Evolutionary conservation across 2,329 filamentous ascomycete genomes (phyloP), one percentile per base, ranked within the genome.

Genomic region (Pseudogymnoascus verrucosus): DNA sequence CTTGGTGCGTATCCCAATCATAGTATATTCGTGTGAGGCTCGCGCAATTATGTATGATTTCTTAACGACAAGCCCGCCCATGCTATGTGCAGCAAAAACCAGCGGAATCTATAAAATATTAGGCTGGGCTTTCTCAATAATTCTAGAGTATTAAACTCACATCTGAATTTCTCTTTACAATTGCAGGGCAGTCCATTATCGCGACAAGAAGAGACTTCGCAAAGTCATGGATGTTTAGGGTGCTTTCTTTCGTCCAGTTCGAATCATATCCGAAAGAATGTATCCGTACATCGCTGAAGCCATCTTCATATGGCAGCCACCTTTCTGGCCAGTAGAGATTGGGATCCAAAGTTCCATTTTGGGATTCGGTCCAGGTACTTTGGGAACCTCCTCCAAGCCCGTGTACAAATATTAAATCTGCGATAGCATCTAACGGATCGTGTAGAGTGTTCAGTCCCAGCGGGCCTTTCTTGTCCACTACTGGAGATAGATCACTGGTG

Each of bases 401-500:
- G 67, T 78, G 76, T 4, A 78, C 74, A 61, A 78, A 77, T n/a
- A 78, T 68, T 1, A 75, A 37, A 51, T 76, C 74, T 0, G 67
- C 69, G 12, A 37, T n/a, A n/a, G 36, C 36, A 37, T 37, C 36
- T n/a, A n/a, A n/a, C 14, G 36, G 36, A 37, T 37, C 36, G 0
- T 37, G 36, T 37, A 37, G 36, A 37, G 36, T 37, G 36, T 37
- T 37, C 36, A 37, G 14, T n/a, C 36, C 36, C 5, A 37, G 14
- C n/a, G 36, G 36, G 36, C 36, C 36, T 37, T 37, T 37, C 36
- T 37, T 37, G 5, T 37, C 36, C 5, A 37, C 36, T 37, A 37
- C 34, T 36, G 11, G 14, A n/a, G 36, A 37, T 37, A 37, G 36
- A n/a, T 7, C 36, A 37, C 19, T 19, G 2, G 19, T 19, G 19